Base-by-base conservation (phyloP, 345 rosid species). In the Melaleuca alternifolia region DNA sequence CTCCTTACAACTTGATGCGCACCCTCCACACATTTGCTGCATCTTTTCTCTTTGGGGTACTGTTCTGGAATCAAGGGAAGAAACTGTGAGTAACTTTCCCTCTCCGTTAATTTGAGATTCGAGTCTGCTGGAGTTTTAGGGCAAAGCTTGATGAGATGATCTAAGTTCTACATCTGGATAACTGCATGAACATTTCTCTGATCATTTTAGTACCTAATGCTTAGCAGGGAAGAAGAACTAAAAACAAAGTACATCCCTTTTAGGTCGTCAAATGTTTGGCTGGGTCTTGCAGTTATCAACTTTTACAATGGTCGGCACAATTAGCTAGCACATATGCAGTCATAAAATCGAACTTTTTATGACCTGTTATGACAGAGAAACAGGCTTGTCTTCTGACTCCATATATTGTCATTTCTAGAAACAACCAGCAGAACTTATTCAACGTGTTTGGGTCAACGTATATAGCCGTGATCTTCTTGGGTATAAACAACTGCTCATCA, bases 11-110 rank as follows among this genome's bases (percentile, higher is more conserved):
- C 87, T 87, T 96, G 86, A 85, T 50, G 86, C 94, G 97, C 24
- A 85, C 92, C 10, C 33, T 86, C 79, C 91, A 87, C 79, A 89
- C 89, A 5, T 0, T 89, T 0, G 83, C 30, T 14, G 75, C 93
- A 41, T 93, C 98, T 85, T 37, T 94, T 20, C 85, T 93, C 79
- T 92, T 94, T 50, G 98, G 97, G 54, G 10, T 90, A 12, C 91
- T 96, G 51, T 94, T 91, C 85, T 95, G 96, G 98, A 87, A 95
- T 33, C 95, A 91, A 85, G 99, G 97, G 84, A 86, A 88, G 75
- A 92, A 93, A 56, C 86, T 94, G 99, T 94, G 83, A 92, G 97
- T 89, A 33, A 75, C 16, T 48, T 7, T 53, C 48, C 7, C 53
- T 50, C 65, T 54, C 13, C 6, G 18, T 24, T 10, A 33, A 46